Evolutionary conservation across 108 stramenopile genomes (phyloP), one percentile per base, ranked within the genome.

Genomic region (Ochromonas danica): DNA sequence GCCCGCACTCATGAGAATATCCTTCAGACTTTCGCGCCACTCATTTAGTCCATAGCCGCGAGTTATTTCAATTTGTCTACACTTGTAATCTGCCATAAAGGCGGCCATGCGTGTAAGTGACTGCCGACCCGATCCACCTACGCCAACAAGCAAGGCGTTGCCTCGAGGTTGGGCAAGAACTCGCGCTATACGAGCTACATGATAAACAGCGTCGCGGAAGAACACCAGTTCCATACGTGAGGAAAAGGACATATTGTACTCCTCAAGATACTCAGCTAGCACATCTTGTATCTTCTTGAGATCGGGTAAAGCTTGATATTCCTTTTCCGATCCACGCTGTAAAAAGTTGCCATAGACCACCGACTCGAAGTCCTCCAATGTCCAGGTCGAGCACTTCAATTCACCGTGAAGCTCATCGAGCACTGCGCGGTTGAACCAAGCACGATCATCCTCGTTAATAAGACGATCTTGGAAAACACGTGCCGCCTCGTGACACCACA

Each of bases 141-240:
- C 89, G 17, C 89, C 89, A 14, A 89, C 85, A 0, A 90, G 82
- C 40, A 89, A 67, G 0, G 88, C 89, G 43, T 88, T 87, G 25
- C 89, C 89, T 14, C 89, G 70, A 0, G 88, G 88, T 67, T 89
- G 88, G 33, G 81, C 39, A 27, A 90, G 85, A 25, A 90, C 82
- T 30, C 89, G 82, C n/a, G 85, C 83, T 28, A 90, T 88, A 0
- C 89, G 83, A 17, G 84, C 77, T 25, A 90, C 78, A 77, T 90
- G 89, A 1, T 43, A 45, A 27, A 89, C 71, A 27, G 89, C 89
- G 61, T 89, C 88, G 22, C 61, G 39, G 85, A 90, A 90, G 63
- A 89, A 87, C n/a, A 90, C 89, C 1, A 90, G 78, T 70, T 90
- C 80, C 89, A 90, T 89, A 61, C 80, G 83, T 28, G 74, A 84